Evolutionary conservation across 495 filamentous ascomycete species (phyloP).

Genomic region (Penicillium salamii): DNA sequence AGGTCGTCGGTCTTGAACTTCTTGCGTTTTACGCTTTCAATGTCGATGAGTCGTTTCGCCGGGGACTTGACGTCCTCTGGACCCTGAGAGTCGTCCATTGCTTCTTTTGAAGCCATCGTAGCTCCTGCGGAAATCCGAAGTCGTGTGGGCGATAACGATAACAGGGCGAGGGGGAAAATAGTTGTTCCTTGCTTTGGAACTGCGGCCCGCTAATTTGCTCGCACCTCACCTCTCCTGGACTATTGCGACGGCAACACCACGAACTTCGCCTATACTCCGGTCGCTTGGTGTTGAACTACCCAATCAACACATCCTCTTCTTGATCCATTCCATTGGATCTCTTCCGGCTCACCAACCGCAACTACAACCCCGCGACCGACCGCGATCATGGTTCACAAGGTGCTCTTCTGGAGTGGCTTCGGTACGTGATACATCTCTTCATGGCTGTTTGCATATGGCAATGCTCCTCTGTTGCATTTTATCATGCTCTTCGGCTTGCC

Average conservation of each 20-base stretch:
- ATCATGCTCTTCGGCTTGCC: not conserved
- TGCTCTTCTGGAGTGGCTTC: slow-evolving; percentile 96
- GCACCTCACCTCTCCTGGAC: slow-evolving; percentile 31
- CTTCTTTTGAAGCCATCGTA: slow-evolving; percentile 12
- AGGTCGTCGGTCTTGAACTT: slow-evolving; percentile 84
- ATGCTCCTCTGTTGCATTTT: not conserved
- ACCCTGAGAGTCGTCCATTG: slow-evolving; percentile 45
- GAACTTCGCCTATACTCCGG: slow-evolving; percentile 16
- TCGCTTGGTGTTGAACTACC: slow-evolving; percentile 14
- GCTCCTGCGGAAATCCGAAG: slow-evolving; percentile 7
- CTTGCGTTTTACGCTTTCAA: slow-evolving; percentile 48
- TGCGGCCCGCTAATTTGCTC: slow-evolving; percentile 43
- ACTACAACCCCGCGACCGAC: slow-evolving; percentile 18
- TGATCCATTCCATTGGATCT: slow-evolving; percentile 5
- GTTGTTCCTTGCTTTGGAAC: slow-evolving; percentile 40
- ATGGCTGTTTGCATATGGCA: not conserved
- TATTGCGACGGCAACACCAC: slow-evolving; percentile 19
- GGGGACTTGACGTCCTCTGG: slow-evolving; percentile 26
- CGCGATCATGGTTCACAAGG: slow-evolving; percentile 63
- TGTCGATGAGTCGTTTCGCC: slow-evolving; percentile 31
- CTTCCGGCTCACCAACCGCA: slow-evolving; percentile 5
- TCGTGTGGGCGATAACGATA: slow-evolving; percentile 30
- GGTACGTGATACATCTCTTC: slow-evolving; percentile 55
- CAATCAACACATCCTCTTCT: slow-evolving; percentile 6
- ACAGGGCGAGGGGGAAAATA: slow-evolving; percentile 16